phyloP scores from a whole-genome alignment of 1,139 yeast species.

The Blastobotrys malaysiensis region DNA sequence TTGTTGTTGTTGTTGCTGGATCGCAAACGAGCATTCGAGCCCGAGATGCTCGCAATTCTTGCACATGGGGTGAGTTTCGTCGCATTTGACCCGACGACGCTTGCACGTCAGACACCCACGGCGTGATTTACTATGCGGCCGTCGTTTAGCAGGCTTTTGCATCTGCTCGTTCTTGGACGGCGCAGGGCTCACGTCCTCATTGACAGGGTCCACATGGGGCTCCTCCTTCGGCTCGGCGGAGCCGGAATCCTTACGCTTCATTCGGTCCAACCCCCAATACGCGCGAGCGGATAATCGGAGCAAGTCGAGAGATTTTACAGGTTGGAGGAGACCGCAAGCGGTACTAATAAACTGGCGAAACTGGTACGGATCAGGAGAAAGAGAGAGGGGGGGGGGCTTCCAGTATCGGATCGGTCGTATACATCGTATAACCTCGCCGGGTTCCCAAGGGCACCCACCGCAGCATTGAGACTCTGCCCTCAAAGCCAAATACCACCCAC shows the following conservation, averaged over 20 bases:
- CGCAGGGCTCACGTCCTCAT: neutral
- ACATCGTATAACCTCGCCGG: neutral
- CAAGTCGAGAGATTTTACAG: no score
- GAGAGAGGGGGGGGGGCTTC: neutral
- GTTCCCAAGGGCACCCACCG: neutral
- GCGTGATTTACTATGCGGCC: conserved; percentile 73
- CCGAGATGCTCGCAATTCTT: conserved; percentile 72
- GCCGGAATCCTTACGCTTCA: neutral
- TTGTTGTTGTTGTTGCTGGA: conserved; percentile 12
- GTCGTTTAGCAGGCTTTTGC: conserved; percentile 26
- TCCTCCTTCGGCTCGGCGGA: conserved; percentile 2
- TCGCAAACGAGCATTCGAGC: conserved; percentile 51
- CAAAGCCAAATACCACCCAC: neutral
- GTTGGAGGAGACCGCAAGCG: no score
- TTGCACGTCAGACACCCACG: conserved; percentile 89
- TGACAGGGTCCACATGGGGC: no score
- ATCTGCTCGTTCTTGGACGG: neutral
- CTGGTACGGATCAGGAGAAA: no score
- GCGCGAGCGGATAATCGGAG: no score
- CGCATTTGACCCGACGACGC: conserved; percentile 84
- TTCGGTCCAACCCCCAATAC: neutral
- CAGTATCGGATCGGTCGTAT: neutral
- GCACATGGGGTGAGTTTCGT: conserved; percentile 77
- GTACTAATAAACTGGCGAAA: no score
- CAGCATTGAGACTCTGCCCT: neutral